These are phyloP conservation scores for Huntiella abstrusa DNA, from an alignment of 2,329 filamentous ascomycete genomes.

Conservation along the genomic window DNA sequence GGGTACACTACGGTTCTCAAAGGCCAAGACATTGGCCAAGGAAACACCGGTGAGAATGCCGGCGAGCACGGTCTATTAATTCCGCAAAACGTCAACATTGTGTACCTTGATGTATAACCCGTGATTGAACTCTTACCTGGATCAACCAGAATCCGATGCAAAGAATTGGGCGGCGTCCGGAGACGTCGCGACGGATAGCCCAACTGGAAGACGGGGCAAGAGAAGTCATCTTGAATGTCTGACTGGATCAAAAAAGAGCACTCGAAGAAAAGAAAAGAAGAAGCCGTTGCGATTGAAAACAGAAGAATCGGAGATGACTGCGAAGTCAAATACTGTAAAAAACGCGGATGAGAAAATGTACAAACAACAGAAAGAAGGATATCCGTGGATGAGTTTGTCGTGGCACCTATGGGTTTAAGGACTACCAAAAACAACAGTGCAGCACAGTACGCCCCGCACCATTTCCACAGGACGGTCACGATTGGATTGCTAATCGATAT, in stretches of 20 bases:
- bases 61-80: not conserved
- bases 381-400: no score
- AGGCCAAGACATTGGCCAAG: slow-evolving; percentile 1
- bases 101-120: no score
- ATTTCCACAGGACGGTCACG: no score
- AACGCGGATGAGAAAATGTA: no score
- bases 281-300: not conserved
- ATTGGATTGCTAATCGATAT: no score
- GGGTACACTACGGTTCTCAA: not conserved
- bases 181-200: not conserved
- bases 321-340: no score
- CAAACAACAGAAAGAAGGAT: no score
- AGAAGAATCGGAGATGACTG: no score
- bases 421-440: no score
- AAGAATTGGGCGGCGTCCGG: not conserved
- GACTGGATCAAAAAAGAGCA: not conserved
- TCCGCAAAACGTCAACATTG: no score
- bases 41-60: not conserved
- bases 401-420: no score
- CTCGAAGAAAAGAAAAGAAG: not conserved
- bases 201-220: not conserved
- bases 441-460: no score
- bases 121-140: not conserved
- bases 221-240: not conserved
- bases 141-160: not conserved